Evolutionary conservation across 2,329 filamentous ascomycete genomes (phyloP), one percentile per base, ranked within the genome.

Genomic region (Xylaria sp.): DNA sequence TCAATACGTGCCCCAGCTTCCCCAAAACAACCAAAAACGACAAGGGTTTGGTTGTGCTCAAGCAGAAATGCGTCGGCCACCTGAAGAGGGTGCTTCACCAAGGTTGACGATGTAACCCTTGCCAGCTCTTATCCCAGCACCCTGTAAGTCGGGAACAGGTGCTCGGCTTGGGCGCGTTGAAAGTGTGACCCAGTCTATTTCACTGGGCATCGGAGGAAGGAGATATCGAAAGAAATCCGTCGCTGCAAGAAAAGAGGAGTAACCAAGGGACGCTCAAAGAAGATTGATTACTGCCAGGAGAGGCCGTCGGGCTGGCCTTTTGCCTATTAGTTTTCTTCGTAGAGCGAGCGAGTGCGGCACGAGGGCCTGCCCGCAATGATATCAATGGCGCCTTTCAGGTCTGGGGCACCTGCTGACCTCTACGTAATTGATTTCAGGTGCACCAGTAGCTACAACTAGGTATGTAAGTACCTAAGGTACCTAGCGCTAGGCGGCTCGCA

Each of bases 321-420:
- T 51, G 28, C 4, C 4, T 31, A 31, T 31, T 19, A 17, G 49
- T 9, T 51, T 51, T 25, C 33, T 51, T 40, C 49, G 37, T 17
- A 12, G 37, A 23, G 17, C 8, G 28, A 37, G 28, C 5, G 47
- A 35, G n/a, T n/a, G n/a, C n/a, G 42, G 33, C 23, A 58, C 17
- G 21, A n/a, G 45, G 23, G 50, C 25, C 46, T 56, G 40, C 53
- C 12, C 38, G 25, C 35, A 51, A 64, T 65, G 63, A 62, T 65
- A 65, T 65, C 63, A 65, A 65, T 28, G 59, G 63, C 63, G 59
- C 43, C 45, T 47, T 37, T 21, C 4, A 53, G 38, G 23, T 37
- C 11, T 19, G 47, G 38, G 23, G 23, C 50, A 28, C 11, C 25
- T 42, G 31, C 59, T 14, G 51, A n/a, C 42, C 28, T 35, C 58